Conservation (phyloP, 768 basidiomycete genomes). For the Boletus rufocinnamomeus region DNA sequence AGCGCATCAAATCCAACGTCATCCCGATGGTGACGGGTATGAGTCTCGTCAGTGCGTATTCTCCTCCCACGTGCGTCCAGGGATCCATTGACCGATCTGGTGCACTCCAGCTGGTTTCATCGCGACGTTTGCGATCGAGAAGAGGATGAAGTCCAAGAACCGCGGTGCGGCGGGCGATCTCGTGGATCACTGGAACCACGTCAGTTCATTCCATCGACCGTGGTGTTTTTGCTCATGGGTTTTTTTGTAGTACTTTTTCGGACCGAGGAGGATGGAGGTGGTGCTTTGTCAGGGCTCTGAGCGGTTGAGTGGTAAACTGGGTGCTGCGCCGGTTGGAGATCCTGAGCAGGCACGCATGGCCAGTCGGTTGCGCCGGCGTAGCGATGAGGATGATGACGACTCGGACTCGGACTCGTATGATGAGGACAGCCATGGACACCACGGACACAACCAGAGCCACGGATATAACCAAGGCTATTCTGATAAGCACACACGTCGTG, state of each 20-base stretch:
- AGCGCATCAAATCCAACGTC: conserved; percentile 37
- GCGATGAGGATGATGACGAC: background rate
- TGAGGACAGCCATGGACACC: conserved; percentile 1
- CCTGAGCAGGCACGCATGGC: conserved; percentile 24
- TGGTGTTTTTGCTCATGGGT: background rate
- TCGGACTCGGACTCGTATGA: background rate
- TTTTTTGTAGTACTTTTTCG: conserved; percentile 46
- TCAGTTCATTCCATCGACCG: conserved; percentile 18
- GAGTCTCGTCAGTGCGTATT: conserved; percentile 24
- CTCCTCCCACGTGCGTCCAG: background rate
- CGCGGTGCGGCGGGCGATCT: conserved; percentile 40
- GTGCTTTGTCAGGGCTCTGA: conserved; percentile 37
- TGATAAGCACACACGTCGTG: background rate
- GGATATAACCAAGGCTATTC: no score
- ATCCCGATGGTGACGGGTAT: conserved; percentile 35
- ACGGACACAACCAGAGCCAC: background rate
- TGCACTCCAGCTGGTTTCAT: conserved; percentile 21
- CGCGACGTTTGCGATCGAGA: conserved; percentile 17
- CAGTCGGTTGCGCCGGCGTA: conserved; percentile 13
- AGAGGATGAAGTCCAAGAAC: conserved; percentile 40
- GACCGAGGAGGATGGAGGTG: conserved; percentile 46
- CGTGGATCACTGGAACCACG: conserved; percentile 54
- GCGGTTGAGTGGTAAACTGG: conserved; percentile 31
- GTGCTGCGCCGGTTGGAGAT: conserved; percentile 25
- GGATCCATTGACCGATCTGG: background rate